Evolutionary conservation across 1,284 basidiomycete species (phyloP).

Genomic region (Fereydounia khargensis): DNA sequence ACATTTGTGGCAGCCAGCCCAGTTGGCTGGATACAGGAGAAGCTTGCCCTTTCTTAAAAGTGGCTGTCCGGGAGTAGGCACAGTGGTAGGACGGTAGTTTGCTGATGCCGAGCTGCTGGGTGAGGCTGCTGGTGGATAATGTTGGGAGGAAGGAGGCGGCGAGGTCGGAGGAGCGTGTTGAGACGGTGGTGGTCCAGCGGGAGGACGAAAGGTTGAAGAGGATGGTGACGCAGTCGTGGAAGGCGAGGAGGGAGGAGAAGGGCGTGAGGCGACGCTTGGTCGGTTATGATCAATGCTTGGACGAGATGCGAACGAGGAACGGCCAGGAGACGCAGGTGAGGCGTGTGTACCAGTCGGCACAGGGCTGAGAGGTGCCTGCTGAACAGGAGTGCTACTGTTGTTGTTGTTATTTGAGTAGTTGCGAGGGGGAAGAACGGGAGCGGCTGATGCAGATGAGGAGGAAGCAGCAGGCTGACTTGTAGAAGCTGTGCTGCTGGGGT

Average conservation of each 20-base stretch:
- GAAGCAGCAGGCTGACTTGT: slow-evolving; percentile 5
- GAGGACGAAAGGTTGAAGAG: no score
- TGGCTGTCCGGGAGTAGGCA: slow-evolving; percentile 28
- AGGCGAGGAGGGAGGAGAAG: slow-evolving; percentile 14
- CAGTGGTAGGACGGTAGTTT: slow-evolving; percentile 26
- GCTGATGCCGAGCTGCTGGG: slow-evolving; percentile 2
- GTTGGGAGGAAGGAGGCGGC: no score
- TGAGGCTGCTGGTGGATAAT: slow-evolving; percentile 1
- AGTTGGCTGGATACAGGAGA: slow-evolving; percentile 27
- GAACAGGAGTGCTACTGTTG: no score
- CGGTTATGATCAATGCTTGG: slow-evolving; percentile 1
- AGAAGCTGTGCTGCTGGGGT: background rate
- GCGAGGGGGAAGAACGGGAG: background rate
- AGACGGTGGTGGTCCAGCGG: slow-evolving; percentile 8
- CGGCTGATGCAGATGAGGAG: background rate
- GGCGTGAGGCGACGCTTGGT: slow-evolving; percentile 16
- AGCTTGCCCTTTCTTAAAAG: slow-evolving; percentile 32
- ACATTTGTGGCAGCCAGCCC: slow-evolving; percentile 34
- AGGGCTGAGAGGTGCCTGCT: background rate
- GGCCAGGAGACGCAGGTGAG: background rate
- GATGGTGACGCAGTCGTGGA: background rate
- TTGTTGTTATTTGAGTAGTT: no score
- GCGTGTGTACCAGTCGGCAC: background rate
- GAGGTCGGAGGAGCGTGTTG: no score
- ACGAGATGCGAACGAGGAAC: no score